Evolutionary conservation across 371 early-diverging fungal species (phyloP).

Genomic region (Chytridiales sp.): DNA sequence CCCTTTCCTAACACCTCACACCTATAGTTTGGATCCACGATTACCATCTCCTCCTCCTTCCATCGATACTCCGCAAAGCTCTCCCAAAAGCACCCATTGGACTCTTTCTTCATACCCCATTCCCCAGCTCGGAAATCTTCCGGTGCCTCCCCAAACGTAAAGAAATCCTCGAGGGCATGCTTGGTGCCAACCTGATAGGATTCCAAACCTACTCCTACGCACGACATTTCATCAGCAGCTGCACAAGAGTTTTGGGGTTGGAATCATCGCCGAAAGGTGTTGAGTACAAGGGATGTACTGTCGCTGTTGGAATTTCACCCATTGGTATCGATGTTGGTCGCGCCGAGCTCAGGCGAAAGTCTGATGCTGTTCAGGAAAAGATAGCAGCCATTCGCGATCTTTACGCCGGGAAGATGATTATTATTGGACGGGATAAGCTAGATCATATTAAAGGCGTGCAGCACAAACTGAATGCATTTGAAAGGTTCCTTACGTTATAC

Average conservation of each 20-base stretch:
- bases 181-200: constrained; percentile 91
- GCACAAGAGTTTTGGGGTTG: constrained; percentile 84
- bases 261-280: constrained; percentile 84
- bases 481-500: constrained; percentile 83
- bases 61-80: constrained; percentile 74
- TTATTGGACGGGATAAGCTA: constrained; percentile 97
- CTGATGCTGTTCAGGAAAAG: constrained; percentile 70
- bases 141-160: constrained; percentile 86
- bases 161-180: constrained; percentile 88
- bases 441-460: constrained; percentile 98
- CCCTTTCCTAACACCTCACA: background rate
- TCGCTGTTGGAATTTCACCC: constrained; percentile 88
- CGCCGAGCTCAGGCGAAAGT: constrained; percentile 26
- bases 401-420: constrained; percentile 91
- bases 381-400: constrained; percentile 76
- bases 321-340: constrained; percentile 91
- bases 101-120: constrained; percentile 97
- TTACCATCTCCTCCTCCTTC: constrained; percentile 93
- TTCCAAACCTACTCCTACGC: constrained; percentile 97
- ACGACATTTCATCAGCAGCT: constrained; percentile 92
- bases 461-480: constrained; percentile 94
- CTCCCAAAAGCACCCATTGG: constrained; percentile 85
- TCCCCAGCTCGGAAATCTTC: constrained; percentile 93
- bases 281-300: constrained; percentile 69
- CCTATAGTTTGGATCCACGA: constrained; percentile 94